Base-by-base conservation (phyloP, 2,329 filamentous ascomycete genomes). In the Nigrospora oryzae region DNA sequence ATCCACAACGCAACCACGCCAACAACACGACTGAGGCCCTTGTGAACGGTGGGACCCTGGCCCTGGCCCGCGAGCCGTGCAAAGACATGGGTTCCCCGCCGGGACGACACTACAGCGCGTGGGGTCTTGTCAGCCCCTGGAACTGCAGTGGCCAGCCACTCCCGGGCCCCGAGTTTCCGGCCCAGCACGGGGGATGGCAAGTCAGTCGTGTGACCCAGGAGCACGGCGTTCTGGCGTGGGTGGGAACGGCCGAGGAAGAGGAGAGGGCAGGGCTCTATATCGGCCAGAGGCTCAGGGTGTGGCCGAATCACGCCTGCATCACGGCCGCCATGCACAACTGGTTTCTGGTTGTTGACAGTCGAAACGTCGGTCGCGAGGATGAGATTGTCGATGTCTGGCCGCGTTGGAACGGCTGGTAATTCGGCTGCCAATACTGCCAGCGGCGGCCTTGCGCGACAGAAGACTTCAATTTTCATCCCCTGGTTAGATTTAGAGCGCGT, bases 251-350 rank as follows among this genome's bases (percentile, higher is more conserved):
- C 35, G 71, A 70, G 0, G 61, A 68, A n/a, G 63, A 74, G 40
- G 65, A 64, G n/a, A 62, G 68, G 36, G 62, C 74, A 36, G 57
- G 64, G 39, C 57, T 88, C 46, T 50, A 62, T 3, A 67, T 87
- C 31, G 86, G 86, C 1, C 76, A 88, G 56, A 79, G 79, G 55
- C 63, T 90, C 23, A 70, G 79, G 46, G 67, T 91, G 8, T 90
- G 83, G 80, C 86, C 86, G 0, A 91, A 91, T 54, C 87, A 93
- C 65, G 80, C 86, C 33, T 93, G 87, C 59, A 83, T 91, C 53
- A 77, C 86, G 2, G 82, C 84, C 0, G 81, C 81, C 0, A 77
- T 78, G 28, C 86, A 83, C 64, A 79, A 75, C 2, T 87, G 79
- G 73, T 93, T 89, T 64, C 66, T 89, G 16, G 67, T 91, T 32